Evolutionary conservation across 805 yeast species (phyloP).

Genomic region (Teunomyces kruisii): DNA sequence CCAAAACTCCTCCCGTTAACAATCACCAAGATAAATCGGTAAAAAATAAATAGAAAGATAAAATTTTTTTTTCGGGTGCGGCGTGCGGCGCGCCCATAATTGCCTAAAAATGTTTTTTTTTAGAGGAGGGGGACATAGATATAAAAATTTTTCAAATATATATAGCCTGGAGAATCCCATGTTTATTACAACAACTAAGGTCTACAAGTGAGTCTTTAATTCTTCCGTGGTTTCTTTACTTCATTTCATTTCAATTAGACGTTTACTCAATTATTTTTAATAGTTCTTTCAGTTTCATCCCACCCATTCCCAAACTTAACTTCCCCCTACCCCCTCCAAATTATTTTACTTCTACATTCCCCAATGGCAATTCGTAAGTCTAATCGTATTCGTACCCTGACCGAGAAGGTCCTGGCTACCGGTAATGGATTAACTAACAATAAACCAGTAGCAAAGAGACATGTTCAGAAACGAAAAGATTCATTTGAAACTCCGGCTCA

Average conservation of each 20-base stretch:
- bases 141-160: constrained; percentile 5
- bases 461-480: background rate
- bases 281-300: background rate
- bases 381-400: constrained; percentile 24
- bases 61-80: constrained; percentile 3
- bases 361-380: constrained; percentile 32
- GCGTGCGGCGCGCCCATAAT: background rate
- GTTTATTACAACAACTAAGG: background rate
- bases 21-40: constrained; percentile 5
- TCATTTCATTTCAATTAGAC: constrained; percentile 3
- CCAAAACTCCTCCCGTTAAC: background rate
- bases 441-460: constrained; percentile 10
- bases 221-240: constrained; percentile 1
- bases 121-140: constrained; percentile 5
- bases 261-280: background rate
- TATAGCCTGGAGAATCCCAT: constrained; percentile 3
- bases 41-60: constrained; percentile 5
- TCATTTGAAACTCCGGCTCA: background rate
- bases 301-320: background rate
- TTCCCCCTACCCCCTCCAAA: background rate
- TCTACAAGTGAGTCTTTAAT: constrained; percentile 1
- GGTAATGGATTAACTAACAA: constrained; percentile 11
- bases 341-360: constrained; percentile 2
- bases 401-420: constrained; percentile 17
- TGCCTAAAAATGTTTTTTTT: constrained; percentile 3